Evolutionary conservation across 2,329 filamentous ascomycete species (phyloP).

Genomic region (Calonectria pseudoreteaudii): DNA sequence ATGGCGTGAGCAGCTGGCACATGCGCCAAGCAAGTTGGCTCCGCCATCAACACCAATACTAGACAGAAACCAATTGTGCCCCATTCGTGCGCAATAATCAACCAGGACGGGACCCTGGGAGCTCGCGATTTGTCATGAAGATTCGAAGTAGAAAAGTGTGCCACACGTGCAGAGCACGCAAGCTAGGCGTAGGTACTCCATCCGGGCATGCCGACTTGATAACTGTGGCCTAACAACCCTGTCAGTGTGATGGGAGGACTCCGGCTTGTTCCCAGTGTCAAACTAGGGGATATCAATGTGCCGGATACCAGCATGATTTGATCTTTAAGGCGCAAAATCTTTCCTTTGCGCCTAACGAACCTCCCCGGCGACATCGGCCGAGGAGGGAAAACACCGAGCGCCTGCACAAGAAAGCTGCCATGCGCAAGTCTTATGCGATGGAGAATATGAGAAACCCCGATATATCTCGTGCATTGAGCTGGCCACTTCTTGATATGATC

Average conservation of each 20-base stretch:
- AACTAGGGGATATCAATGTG: slow-evolving; percentile 31
- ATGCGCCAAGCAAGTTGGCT: background rate
- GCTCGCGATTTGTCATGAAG: slow-evolving; percentile 30
- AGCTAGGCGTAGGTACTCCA: slow-evolving; percentile 35
- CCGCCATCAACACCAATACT: background rate
- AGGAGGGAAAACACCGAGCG: background rate
- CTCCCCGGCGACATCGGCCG: background rate
- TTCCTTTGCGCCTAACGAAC: background rate
- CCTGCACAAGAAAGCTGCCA: background rate
- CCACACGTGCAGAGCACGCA: slow-evolving; percentile 41
- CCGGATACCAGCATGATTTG: slow-evolving; percentile 41
- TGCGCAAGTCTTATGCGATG: background rate
- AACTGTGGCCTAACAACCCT: background rate
- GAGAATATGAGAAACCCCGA: background rate
- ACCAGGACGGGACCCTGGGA: background rate
- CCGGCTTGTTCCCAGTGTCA: slow-evolving; percentile 42
- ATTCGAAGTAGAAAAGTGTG: slow-evolving; percentile 37
- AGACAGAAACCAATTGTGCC: background rate
- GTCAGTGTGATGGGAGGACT: slow-evolving; percentile 41
- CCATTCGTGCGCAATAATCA: background rate
- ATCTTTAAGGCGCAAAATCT: slow-evolving; percentile 33
- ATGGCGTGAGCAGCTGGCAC: background rate
- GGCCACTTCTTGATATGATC: slow-evolving; percentile 41
- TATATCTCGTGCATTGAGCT: slow-evolving; percentile 19
- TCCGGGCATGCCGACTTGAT: background rate